Percentiles rank a stretch among this genome's conserved stretches.
Conservation (phyloP, 1,284 basidiomycete species). For the Apiotrichum laibachii region DNA sequence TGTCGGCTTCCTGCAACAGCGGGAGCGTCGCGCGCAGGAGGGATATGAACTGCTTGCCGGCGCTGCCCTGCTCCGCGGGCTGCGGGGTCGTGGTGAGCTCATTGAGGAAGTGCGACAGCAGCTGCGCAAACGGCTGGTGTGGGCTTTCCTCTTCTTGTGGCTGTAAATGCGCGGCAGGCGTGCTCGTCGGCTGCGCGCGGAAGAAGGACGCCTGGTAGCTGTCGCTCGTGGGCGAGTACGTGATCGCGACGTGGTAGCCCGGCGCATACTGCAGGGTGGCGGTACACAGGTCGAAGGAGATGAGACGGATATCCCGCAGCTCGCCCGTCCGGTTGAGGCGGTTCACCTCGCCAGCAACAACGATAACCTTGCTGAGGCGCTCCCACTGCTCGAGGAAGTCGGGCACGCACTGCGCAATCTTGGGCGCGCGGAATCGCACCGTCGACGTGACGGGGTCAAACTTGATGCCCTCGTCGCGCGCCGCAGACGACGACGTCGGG, state of each 20-base stretch:
- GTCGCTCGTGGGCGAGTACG: conserved; percentile 42
- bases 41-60: conserved; percentile 32
- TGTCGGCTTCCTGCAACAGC: conserved; percentile 28
- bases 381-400: conserved; percentile 89
- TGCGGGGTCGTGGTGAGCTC: conserved; percentile 26
- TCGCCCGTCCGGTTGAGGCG: conserved; percentile 69
- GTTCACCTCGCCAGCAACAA: conserved; percentile 83
- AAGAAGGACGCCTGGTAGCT: conserved; percentile 45
- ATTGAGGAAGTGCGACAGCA: conserved; percentile 42
- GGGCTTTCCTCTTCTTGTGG: conserved; percentile 24
- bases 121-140: conserved; percentile 33
- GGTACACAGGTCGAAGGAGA: conserved; percentile 83
- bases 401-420: conserved; percentile 80
- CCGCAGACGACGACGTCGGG: conserved; percentile 45
- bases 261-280: conserved; percentile 73
- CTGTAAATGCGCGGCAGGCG: not conserved
- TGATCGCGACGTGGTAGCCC: conserved; percentile 44
- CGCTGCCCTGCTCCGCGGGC: conserved; percentile 5
- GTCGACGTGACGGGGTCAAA: conserved; percentile 81
- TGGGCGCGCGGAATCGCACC: conserved; percentile 77
- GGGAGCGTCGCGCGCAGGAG: conserved; percentile 39
- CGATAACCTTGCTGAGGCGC: conserved; percentile 82
- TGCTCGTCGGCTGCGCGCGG: conserved; percentile 4
- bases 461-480: conserved; percentile 58
- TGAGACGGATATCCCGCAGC: conserved; percentile 69